Evolutionary conservation across 148 eudicot genomes (phyloP).

Genomic region (Vaccinium myrtillus): DNA sequence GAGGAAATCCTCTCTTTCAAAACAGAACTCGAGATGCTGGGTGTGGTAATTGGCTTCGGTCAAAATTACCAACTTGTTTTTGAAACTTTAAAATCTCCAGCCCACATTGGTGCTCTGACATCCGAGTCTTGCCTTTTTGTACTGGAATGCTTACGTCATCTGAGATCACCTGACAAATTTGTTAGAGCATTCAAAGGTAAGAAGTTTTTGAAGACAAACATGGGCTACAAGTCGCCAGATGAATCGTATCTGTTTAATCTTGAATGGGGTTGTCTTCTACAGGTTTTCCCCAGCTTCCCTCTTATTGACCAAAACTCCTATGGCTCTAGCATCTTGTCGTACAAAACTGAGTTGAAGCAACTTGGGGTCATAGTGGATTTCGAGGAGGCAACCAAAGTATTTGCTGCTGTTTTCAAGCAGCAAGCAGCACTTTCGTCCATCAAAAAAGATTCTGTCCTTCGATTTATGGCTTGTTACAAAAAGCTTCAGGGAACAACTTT

Average conservation of each 20-base stretch:
- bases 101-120: slow-evolving; percentile 14
- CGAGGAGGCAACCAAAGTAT: slow-evolving; percentile 37
- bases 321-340: slow-evolving; percentile 26
- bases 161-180: slow-evolving; percentile 25
- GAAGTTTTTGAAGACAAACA: slow-evolving; percentile 45
- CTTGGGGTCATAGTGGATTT: slow-evolving; percentile 54
- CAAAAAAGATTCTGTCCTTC: slow-evolving; percentile 31
- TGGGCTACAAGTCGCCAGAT: slow-evolving; percentile 41
- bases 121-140: slow-evolving; percentile 37
- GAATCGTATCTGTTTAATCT: slow-evolving; percentile 44
- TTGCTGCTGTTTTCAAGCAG: slow-evolving; percentile 39
- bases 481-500: slow-evolving; percentile 16
- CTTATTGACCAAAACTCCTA: slow-evolving; percentile 48
- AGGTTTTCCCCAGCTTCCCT: slow-evolving; percentile 43
- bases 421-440: slow-evolving; percentile 32
- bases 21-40: slow-evolving; percentile 51
- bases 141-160: slow-evolving; percentile 35
- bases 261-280: slow-evolving; percentile 57
- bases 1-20: slow-evolving; percentile 28
- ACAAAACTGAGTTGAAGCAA: slow-evolving; percentile 32
- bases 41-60: slow-evolving; percentile 37
- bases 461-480: slow-evolving; percentile 43
- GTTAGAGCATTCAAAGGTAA: slow-evolving; percentile 31
- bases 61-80: slow-evolving; percentile 33
- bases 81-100: slow-evolving; percentile 40